A percentile compares a stretch with the other conserved stretches of the same genome.
phyloP scores from a whole-genome alignment of 2,329 filamentous ascomycete genomes.

The Ascosphaera aggregata region DNA sequence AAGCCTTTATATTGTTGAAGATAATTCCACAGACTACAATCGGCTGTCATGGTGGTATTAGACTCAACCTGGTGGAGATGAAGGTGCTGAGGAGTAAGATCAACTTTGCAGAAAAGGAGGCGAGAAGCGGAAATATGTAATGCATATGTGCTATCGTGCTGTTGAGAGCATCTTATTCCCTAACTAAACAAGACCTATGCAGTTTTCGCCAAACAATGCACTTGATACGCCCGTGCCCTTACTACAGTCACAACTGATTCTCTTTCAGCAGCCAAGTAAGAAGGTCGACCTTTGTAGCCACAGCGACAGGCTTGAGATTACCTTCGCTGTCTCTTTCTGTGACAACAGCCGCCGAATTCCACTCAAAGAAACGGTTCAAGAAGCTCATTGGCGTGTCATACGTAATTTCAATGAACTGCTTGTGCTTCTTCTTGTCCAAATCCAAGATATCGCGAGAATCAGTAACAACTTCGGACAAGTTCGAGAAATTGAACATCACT shows the following conservation, averaged over 20 bases:
- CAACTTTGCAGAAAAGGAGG: too few relatives aligned
- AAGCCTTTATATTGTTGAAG: too few relatives aligned
- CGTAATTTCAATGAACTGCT: slow-evolving; percentile 84
- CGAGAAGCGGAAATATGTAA: too few relatives aligned
- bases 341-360: slow-evolving; percentile 90
- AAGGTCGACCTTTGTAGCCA: slow-evolving; percentile 93
- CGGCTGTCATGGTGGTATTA: too few relatives aligned
- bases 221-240: background rate
- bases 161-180: background rate
- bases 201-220: background rate
- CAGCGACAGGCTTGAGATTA: slow-evolving; percentile 54
- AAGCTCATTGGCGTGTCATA: slow-evolving; percentile 63
- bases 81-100: too few relatives aligned
- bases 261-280: slow-evolving; percentile 74
- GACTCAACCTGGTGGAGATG: too few relatives aligned
- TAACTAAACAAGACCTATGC: background rate
- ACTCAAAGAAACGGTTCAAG: slow-evolving; percentile 85
- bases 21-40: too few relatives aligned
- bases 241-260: slow-evolving; percentile 10
- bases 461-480: slow-evolving; percentile 73
- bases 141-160: background rate
- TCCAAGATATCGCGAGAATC: slow-evolving; percentile 43
- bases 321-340: slow-evolving; percentile 46
- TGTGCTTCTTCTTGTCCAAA: slow-evolving; percentile 24
- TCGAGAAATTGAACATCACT: slow-evolving; percentile 93